These are phyloP conservation scores for Solanum microdontum DNA, from an alignment of 257 asterid species.

Conservation along the genomic window DNA sequence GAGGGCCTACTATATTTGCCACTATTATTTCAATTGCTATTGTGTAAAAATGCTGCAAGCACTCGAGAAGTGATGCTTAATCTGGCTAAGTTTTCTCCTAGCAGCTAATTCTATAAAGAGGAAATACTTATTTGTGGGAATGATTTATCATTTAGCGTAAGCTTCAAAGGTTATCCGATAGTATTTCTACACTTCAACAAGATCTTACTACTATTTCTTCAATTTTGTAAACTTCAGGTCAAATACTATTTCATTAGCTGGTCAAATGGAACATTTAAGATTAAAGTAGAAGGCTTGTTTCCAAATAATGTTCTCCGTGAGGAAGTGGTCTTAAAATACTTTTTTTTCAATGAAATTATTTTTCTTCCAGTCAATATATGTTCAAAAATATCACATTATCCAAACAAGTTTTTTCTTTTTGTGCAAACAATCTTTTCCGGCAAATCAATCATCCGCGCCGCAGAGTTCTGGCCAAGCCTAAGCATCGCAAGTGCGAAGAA, in stretches of 20 bases:
- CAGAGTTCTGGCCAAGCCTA: no score
- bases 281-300: neutral
- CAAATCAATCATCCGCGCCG: neutral
- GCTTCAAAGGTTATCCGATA: neutral
- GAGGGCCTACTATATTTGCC: neutral
- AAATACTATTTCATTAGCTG: neutral
- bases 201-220: neutral
- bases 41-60: neutral
- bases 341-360: no score
- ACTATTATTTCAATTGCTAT: neutral
- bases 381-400: neutral
- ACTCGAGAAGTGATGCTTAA: neutral
- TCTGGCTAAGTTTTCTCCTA: neutral
- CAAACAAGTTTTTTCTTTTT: neutral
- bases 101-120: neutral
- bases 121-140: neutral
- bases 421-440: neutral
- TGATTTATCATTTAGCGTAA: neutral
- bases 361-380: neutral
- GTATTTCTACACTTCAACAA: neutral
- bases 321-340: no score
- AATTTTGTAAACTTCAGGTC: neutral
- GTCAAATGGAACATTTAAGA: neutral
- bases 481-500: no score
- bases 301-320: no score